phyloP scores from a whole-genome alignment of 371 early-diverging fungal genomes.

The Amoeboaphelidium occidentale region DNA sequence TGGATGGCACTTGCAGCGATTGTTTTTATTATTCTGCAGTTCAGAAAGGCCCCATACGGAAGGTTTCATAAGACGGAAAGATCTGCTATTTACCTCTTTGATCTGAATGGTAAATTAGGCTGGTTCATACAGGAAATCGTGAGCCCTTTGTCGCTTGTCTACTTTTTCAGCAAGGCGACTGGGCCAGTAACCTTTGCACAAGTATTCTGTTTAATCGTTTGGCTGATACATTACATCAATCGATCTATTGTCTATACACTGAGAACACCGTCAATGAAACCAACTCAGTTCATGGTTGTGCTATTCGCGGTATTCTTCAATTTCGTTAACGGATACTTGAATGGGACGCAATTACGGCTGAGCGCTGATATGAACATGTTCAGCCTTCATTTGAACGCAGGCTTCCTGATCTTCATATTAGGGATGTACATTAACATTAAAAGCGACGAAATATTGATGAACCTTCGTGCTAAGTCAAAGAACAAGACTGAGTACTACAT shows the following conservation, averaged over 20 bases:
- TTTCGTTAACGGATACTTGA: constrained; percentile 28
- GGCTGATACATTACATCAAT: constrained; percentile 29
- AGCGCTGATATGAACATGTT: not conserved
- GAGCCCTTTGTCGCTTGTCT: not conserved
- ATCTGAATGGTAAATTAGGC: not conserved
- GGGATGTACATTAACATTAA: constrained; percentile 27
- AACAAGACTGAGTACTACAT: constrained; percentile 18
- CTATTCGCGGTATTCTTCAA: constrained; percentile 21
- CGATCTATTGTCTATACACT: constrained; percentile 26
- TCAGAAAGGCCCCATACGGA: not conserved
- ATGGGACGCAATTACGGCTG: constrained; percentile 13
- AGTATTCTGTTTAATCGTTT: constrained; percentile 8
- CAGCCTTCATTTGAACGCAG: constrained; percentile 2
- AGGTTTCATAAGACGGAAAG: not conserved
- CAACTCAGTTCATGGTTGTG: constrained; percentile 12
- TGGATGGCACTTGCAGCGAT: not conserved
- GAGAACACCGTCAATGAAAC: constrained; percentile 22
- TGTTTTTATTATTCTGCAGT: not conserved
- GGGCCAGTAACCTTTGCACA: not conserved
- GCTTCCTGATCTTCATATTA: constrained; percentile 15
- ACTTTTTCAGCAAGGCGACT: not conserved
- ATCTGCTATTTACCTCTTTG: not conserved
- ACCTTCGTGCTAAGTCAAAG: constrained; percentile 6
- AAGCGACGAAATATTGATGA: constrained; percentile 23
- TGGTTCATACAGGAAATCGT: not conserved